These are phyloP conservation scores for Lupinus albus DNA, from an alignment of 306 rosid genomes.

Conservation along the genomic window DNA sequence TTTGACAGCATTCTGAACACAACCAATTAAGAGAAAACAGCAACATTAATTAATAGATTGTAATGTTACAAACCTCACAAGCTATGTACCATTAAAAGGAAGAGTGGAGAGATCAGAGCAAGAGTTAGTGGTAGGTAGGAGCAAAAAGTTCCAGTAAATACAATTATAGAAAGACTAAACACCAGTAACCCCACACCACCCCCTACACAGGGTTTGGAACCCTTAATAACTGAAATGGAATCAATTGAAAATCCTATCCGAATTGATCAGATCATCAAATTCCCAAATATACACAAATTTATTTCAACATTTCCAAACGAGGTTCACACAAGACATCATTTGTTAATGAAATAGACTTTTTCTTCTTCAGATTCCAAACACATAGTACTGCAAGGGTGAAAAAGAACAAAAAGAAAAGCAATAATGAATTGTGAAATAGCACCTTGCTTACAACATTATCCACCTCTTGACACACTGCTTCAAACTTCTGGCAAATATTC, in stretches of 20 bases:
- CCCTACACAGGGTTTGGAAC: neutral
- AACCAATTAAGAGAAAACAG: constrained; percentile 29
- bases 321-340: too few relatives aligned
- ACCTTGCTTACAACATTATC: constrained; percentile 76
- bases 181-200: too few relatives aligned
- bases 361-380: neutral
- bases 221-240: constrained; percentile 3
- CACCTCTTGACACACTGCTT: constrained; percentile 82
- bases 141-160: neutral
- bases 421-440: constrained; percentile 19
- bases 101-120: constrained; percentile 16
- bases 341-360: too few relatives aligned
- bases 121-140: neutral
- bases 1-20: constrained; percentile 68
- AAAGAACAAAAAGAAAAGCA: constrained; percentile 26
- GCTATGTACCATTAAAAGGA: constrained; percentile 13
- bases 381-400: constrained; percentile 1
- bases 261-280: neutral
- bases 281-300: constrained; percentile 15
- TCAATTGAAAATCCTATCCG: neutral
- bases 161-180: neutral
- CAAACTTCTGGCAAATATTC: constrained; percentile 75
- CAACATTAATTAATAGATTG: constrained; percentile 24
- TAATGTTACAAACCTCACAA: neutral
- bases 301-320: too few relatives aligned